phyloP scores from a whole-genome alignment of 202 grass and related monocot genomes.

The Brachypodium distachyon region DNA sequence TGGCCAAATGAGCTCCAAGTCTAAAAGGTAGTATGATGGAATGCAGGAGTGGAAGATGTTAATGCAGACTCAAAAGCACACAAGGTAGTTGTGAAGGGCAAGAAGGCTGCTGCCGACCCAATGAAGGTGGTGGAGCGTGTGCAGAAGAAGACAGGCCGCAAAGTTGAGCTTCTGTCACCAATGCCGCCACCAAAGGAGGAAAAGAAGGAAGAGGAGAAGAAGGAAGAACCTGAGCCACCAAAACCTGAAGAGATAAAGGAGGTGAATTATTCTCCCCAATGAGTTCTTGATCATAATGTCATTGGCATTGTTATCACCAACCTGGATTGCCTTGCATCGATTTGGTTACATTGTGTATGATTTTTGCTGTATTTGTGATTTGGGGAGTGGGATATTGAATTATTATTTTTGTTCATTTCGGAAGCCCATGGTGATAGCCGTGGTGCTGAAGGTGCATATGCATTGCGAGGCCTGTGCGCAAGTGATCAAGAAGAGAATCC shows the following conservation, averaged over 20 bases:
- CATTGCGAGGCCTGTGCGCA: constrained; percentile 65
- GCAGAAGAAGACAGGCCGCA: constrained; percentile 72
- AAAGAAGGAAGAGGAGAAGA: constrained; percentile 53
- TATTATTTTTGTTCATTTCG: constrained; percentile 13
- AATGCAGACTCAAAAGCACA: constrained; percentile 46
- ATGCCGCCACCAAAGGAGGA: constrained; percentile 40
- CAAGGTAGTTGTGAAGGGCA: constrained; percentile 82
- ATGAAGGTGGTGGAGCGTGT: constrained; percentile 75
- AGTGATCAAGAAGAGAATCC: constrained; percentile 51
- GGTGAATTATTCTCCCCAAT: constrained; percentile 28
- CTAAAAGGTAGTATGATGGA: background rate
- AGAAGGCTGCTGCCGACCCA: constrained; percentile 58
- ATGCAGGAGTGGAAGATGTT: constrained; percentile 68
- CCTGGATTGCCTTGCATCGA: background rate
- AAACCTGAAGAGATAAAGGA: constrained; percentile 42
- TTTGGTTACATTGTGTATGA: background rate
- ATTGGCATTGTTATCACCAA: background rate
- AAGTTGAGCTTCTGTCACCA: constrained; percentile 78
- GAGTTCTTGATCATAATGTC: background rate
- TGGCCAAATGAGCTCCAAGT: background rate
- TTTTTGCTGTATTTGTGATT: background rate
- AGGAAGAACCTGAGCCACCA: constrained; percentile 22
- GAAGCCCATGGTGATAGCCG: constrained; percentile 25
- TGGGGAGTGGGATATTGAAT: constrained; percentile 1
- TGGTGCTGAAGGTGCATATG: constrained; percentile 66